Conservation (phyloP, 106 monocot genomes). For the Acorus calamus region DNA sequence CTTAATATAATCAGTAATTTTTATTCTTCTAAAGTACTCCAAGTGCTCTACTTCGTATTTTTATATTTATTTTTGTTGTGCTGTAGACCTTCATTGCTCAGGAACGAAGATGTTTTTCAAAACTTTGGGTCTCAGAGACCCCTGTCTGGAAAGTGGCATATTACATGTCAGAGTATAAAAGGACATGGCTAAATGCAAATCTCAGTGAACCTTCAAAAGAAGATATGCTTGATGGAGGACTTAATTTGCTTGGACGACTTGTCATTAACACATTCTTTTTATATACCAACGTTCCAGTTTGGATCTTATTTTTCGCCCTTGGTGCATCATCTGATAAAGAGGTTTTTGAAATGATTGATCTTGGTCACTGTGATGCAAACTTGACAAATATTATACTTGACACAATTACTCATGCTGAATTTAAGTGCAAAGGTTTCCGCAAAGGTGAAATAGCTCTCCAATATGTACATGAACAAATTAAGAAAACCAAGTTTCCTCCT, state of each 20-base stretch:
- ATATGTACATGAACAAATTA: conserved; percentile 43
- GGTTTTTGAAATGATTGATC: conserved; percentile 73
- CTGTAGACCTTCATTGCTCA: conserved; percentile 78
- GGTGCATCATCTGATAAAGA: conserved; percentile 86
- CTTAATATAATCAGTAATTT: background rate
- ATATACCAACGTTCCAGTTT: conserved; percentile 63
- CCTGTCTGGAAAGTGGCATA: conserved; percentile 57
- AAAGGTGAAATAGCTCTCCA: conserved; percentile 40
- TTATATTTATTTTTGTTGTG: background rate
- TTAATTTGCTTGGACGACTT: conserved; percentile 2
- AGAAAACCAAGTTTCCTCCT: conserved; percentile 68
- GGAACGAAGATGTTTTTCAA: conserved; percentile 58
- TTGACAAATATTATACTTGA: conserved; percentile 50
- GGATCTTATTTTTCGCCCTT: conserved; percentile 91
- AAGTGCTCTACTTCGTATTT: too few species aligned
- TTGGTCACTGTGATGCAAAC: conserved; percentile 32
- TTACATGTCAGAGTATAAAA: conserved; percentile 33
- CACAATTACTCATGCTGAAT: conserved; percentile 59
- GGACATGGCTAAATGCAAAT: conserved; percentile 52
- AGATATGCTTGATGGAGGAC: conserved; percentile 26
- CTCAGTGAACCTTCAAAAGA: conserved; percentile 42
- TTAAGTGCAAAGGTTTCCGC: conserved; percentile 52
- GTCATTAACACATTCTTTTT: conserved; percentile 51
- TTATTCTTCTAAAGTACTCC: background rate
- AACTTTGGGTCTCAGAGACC: conserved; percentile 66